Base-by-base conservation (phyloP, 768 basidiomycete species). In the Psilocybe cubensis region DNA sequence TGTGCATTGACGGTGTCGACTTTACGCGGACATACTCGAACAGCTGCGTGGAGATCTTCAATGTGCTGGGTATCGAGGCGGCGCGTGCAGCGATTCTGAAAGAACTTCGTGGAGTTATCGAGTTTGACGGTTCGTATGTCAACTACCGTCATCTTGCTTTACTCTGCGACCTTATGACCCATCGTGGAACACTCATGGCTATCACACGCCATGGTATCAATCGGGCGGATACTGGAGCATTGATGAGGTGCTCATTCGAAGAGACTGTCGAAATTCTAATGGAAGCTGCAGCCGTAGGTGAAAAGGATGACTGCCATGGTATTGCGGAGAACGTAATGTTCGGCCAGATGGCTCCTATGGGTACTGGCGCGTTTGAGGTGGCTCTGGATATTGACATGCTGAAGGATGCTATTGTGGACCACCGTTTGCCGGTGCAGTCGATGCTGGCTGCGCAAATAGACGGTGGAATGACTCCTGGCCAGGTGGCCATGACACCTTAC, bases 151-250 rank as follows among this genome's bases (percentile, higher is more conserved):
- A 99, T 74, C 82, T 98, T 47, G 92, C 94, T 1, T 79, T 99
- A n/a, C 84, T 99, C 24, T 96, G 94, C 74, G 96, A 99, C 72
- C 79, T 98, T 53, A 99, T 99, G 97, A 98, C 96, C 10, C 93
- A 96, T 67, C 91, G 94, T 41, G 97, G 97, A 24, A 70, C 83
- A 2, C 82, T 99, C 47, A 98, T 98, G 96, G 93, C 96, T 3
- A 99, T 99, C 74, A 99, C 97, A 52, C 94, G 97, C 35, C 97
- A 99, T 68, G 97, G 97, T 72, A 99, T 99, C 75, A 99, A 99
- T 74, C 89, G 97, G 46, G 91, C 96, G 23, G 97, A 99, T 66
- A 98, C 97, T n/a, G 97, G 97, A 18, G 96, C 97, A 3, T 80
- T 99, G 52, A 98, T 98, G 90, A 82, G 97, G 48, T 98, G 94